Conservation (phyloP, 371 early-diverging fungal genomes). For the Saksenaea vasiformis region DNA sequence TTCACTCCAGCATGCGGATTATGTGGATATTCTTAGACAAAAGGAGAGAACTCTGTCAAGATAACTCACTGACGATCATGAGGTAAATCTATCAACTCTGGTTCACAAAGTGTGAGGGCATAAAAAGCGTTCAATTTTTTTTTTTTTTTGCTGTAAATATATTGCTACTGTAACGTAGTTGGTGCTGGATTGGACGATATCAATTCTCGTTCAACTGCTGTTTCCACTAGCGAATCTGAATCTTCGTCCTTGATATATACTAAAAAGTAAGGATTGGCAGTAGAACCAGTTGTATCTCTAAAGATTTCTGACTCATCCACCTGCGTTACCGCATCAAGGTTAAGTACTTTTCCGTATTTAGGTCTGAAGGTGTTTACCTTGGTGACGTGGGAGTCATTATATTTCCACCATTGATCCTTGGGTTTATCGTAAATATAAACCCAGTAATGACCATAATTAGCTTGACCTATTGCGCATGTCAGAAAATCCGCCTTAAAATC, state of each 20-base stretch:
- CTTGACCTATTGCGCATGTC: constrained; percentile 36
- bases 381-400: constrained; percentile 76
- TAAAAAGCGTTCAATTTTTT: too few relatives aligned
- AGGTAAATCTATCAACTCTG: too few relatives aligned
- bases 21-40: too few relatives aligned
- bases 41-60: too few relatives aligned
- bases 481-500: neutral
- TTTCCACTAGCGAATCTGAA: constrained; percentile 32
- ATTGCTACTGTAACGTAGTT: neutral
- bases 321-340: constrained; percentile 15
- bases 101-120: too few relatives aligned
- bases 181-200: neutral
- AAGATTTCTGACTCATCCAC: constrained; percentile 59
- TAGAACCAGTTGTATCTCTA: constrained; percentile 53
- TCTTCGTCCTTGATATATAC: constrained; percentile 55
- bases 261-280: constrained; percentile 70
- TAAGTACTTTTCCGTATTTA: neutral
- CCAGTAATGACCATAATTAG: constrained; percentile 91
- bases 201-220: constrained; percentile 15
- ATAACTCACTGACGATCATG: too few relatives aligned
- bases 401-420: constrained; percentile 76
- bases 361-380: constrained; percentile 41
- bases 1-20: too few relatives aligned
- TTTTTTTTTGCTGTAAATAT: neutral
- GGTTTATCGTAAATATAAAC: constrained; percentile 75